Base-by-base conservation (phyloP, 2,329 filamentous ascomycete species). In the Chaetomium globosum region DNA sequence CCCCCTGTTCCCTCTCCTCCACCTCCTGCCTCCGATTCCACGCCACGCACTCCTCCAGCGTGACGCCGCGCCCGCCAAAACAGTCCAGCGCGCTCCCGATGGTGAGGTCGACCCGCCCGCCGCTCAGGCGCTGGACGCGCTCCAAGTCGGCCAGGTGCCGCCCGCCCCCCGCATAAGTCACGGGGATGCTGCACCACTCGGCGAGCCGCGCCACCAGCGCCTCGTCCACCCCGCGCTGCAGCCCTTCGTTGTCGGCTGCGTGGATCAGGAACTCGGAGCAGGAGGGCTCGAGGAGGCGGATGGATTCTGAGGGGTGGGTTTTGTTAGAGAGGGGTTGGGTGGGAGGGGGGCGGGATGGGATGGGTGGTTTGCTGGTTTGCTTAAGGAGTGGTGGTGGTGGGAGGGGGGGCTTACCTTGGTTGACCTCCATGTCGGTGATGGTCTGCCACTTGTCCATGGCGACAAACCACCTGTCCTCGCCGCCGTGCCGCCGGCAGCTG, bases 361-460 rank as follows among this genome's bases (percentile, higher is more conserved):
- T 59, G 28, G 10, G 23, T 19, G 36, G 21, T 26, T 3, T 13
- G n/a, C n/a, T 4, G 26, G 26, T 26, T 26, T 26, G 26, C 26
- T 26, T 26, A 26, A 26, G 26, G 26, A n/a, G n/a, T n/a, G n/a
- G n/a, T n/a, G n/a, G n/a, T n/a, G n/a, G n/a, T n/a, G n/a, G n/a
- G 4, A 26, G 26, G 26, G 93, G 71, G 77, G 68, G 13, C 16
- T 6, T 79, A 93, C 94, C 91, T 83, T 91, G 82, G 69, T 89
- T 94, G 69, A 99, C 87, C 75, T 97, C 92, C 88, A 97, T 96
- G 73, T 97, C 92, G 1, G 95, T 98, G 63, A 98, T 89, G 1
- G 92, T 97, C 82, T 98, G 95, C 95, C 95, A 99, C 77, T 96
- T 96, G 78, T 99, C 92, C 89, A 96, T 99, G 63, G 95, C 94